Percentiles rank a stretch among this genome's conserved stretches.
Evolutionary conservation across 768 basidiomycete genomes (phyloP).

Genomic region (Termitomyces bulborhizus): DNA sequence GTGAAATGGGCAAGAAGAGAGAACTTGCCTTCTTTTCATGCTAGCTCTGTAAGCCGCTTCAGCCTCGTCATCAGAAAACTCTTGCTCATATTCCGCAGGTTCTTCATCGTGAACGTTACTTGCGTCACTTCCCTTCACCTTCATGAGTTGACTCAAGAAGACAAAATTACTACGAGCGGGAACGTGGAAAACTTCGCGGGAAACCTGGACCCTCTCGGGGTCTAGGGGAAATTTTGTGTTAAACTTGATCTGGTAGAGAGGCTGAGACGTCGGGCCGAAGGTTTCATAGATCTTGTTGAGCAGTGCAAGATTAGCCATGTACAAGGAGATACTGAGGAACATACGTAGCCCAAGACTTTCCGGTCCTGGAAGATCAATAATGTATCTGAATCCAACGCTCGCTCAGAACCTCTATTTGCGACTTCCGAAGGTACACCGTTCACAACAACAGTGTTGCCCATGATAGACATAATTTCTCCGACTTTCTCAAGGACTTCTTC

Average conservation of each 20-base stretch:
- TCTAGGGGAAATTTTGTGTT: conserved; percentile 59
- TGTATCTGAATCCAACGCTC: conserved; percentile 82
- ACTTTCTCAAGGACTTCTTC: conserved; percentile 69
- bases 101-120: conserved; percentile 96
- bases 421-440: conserved; percentile 47
- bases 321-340: conserved; percentile 34
- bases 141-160: conserved; percentile 66
- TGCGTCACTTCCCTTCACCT: conserved; percentile 84
- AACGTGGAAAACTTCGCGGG: conserved; percentile 75
- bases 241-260: conserved; percentile 86
- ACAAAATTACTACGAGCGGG: conserved; percentile 79
- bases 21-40: conserved; percentile 51
- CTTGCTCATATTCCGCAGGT: conserved; percentile 80
- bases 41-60: conserved; percentile 69
- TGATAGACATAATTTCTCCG: conserved; percentile 71
- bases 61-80: conserved; percentile 94
- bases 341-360: conserved; percentile 83
- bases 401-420: conserved; percentile 43
- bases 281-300: conserved; percentile 74
- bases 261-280: conserved; percentile 88
- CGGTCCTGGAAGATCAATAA: conserved; percentile 87
- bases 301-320: not conserved
- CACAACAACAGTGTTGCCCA: conserved; percentile 70
- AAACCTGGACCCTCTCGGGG: conserved; percentile 43
- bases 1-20: not conserved